Conservation (phyloP, 2,329 filamentous ascomycete genomes). For the Botryotinia narcissicola region DNA sequence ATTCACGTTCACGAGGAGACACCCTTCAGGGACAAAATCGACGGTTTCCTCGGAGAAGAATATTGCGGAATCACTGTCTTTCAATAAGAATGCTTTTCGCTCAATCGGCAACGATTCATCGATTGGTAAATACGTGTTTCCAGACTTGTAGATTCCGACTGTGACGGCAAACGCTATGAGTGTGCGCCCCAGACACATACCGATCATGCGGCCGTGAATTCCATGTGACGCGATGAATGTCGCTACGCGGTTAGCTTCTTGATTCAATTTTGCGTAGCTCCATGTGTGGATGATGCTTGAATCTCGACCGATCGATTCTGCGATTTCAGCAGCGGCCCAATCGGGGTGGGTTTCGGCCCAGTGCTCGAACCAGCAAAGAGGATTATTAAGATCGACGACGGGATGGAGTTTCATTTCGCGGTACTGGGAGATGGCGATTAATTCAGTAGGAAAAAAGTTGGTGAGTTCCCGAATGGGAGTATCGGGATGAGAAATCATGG, state of each 20-base stretch:
- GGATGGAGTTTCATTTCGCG: background rate
- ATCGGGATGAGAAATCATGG: background rate
- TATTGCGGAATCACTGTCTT: background rate
- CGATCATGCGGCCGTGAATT: slow-evolving; percentile 11
- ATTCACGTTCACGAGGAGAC: background rate
- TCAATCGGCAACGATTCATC: slow-evolving; percentile 5
- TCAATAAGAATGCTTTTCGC: slow-evolving; percentile 4
- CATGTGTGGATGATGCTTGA: slow-evolving; percentile 1
- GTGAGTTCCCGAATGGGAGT: background rate
- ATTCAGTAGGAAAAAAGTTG: background rate
- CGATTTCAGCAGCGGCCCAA: slow-evolving; percentile 6
- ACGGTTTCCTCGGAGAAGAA: slow-evolving; percentile 1
- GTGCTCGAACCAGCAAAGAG: slow-evolving; percentile 17
- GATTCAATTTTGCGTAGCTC: background rate
- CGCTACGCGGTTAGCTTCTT: background rate
- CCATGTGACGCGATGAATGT: background rate
- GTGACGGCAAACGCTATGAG: slow-evolving; percentile 1
- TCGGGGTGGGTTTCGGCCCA: slow-evolving; percentile 3
- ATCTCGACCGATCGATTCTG: background rate
- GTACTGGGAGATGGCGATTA: background rate
- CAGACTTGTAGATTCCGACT: slow-evolving; percentile 12
- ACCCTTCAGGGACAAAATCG: background rate
- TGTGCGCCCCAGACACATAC: slow-evolving; percentile 9
- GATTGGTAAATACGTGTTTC: slow-evolving; percentile 15
- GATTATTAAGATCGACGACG: background rate